Base-by-base conservation (phyloP, 345 rosid genomes). In the Limnanthes douglasii region DNA sequence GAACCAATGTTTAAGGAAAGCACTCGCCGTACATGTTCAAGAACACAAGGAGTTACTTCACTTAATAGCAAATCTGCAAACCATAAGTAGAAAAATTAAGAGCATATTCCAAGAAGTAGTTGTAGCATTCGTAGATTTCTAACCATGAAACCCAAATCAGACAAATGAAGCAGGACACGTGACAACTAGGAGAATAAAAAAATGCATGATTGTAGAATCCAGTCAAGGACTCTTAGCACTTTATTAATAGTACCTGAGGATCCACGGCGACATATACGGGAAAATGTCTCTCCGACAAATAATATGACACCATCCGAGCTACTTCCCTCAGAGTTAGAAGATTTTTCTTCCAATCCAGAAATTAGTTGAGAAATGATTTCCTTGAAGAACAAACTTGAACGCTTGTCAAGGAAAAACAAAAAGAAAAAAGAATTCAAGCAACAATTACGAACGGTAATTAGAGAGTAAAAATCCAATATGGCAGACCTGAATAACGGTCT, bases 261-360 rank as follows among this genome's bases (percentile, higher is more conserved):
- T 37, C 98, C 98, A 15, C 98, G 95, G 38, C 95, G 72, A 59
- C 84, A 77, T 35, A 84, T 77, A 49, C 85, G 92, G 48, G 85
- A 64, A 59, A 84, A 77, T 24, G 43, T 66, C 45, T 74, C 84
- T 44, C 86, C 95, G 3, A 53, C 43, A 61, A 90, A 84, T 46
- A 60, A 53, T 40, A 70, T 47, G 49, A 48, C 39, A 18, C 62
- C 56, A 55, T 59, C 59, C 37, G 48, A 33, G 30, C 35, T 57
- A 55, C 23, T 23, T 41, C 43, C 40, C 26, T 52, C 45, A 29
- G 34, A 11, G 21, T 33, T 38, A 39, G 45, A 31, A 21, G 37
- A 56, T 41, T 64, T 64, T 50, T 60, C 71, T 36, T 58, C 70
- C 31, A 58, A 43, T 50, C 57, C 68, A 42, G 26, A 30, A 8